Base-by-base conservation (phyloP, 1,284 basidiomycete species). In the Puccinia polysora region DNA sequence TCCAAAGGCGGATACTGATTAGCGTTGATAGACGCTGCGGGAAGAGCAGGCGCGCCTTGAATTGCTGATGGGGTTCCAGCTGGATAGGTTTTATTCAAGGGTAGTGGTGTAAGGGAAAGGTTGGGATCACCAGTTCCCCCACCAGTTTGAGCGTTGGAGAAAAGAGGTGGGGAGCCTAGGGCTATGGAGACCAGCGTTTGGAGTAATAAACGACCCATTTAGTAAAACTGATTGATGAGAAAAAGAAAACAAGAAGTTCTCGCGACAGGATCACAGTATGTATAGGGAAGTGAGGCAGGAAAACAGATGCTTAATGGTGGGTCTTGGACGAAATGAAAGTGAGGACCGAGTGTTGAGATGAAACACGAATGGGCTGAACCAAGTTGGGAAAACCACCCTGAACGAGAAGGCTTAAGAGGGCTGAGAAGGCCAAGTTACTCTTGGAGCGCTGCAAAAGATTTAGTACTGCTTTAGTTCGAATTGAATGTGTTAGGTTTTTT, bases 1-100 rank as follows among this genome's bases (percentile, higher is more conserved):
- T 92, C 90, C 28, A 90, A 81, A 0, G 85, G 58, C 1, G 90
- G 90, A 80, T 90, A 94, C 77, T 85, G 60, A 20, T 36, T 49
- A 10, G n/a, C 4, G 45, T 63, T 40, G 36, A 67, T 55, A 0
- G 52, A 32, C n/a, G 28, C 65, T 43, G 38, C 20, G 20, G 65
- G 65, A 20, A 67, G 65, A 2, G 65, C 52, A 40, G 55, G 52
- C 2, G 65, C 65, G 1, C 65, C 65, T 67, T 50, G 65, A 20
- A 67, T 36, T 4, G 65, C 34, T 32, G 65, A 67, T 40, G n/a
- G 50, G 52, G 65, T 58, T 58, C 65, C 65, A 23, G 52, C 45
- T 18, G 43, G 60, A 49, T 32, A 63, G 4, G 43, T 63, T 36
- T 63, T 47, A 10, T n/a, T 63, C 18, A 50, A 28, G 14, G 40